Evolutionary conservation across 2,329 filamentous ascomycete genomes (phyloP).

Genomic region (Penicillium sp.): DNA sequence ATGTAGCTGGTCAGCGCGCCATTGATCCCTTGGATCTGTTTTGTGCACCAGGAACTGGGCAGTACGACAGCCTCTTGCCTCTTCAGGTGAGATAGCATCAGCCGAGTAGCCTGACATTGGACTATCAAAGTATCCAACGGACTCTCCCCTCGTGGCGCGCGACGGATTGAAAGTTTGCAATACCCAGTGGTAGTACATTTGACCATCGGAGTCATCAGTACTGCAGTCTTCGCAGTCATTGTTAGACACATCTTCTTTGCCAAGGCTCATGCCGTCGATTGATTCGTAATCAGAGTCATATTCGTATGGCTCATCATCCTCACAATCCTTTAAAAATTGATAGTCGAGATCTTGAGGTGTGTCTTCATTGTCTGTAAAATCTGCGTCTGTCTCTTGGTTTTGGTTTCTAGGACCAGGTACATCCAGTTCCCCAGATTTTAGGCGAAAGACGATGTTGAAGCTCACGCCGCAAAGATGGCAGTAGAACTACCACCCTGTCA

Average conservation of each 20-base stretch:
- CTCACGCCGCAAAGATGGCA: constrained; percentile 21
- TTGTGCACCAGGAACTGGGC: constrained; percentile 16
- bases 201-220: neutral
- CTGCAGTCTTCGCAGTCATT: neutral
- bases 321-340: neutral
- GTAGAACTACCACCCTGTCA: constrained; percentile 7
- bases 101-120: constrained; percentile 4
- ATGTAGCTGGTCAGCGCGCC: constrained; percentile 1
- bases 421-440: constrained; percentile 10
- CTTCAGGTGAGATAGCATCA: constrained; percentile 11
- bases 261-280: neutral
- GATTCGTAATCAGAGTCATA: constrained; percentile 10
- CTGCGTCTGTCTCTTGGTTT: neutral
- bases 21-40: neutral
- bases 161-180: neutral
- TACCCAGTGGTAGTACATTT: constrained; percentile 1
- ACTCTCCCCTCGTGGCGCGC: neutral
- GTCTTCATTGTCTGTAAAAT: constrained; percentile 1
- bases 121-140: neutral
- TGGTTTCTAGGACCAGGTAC: neutral
- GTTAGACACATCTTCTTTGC: neutral
- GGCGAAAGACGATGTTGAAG: constrained; percentile 17
- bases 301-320: neutral
- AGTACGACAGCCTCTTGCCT: constrained; percentile 16
- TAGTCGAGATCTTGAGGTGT: constrained; percentile 1